A percentile compares a stretch with the other conserved stretches of the same genome.
Evolutionary conservation across 1,139 yeast species (phyloP).

Genomic region (Petasospora fabianii): DNA sequence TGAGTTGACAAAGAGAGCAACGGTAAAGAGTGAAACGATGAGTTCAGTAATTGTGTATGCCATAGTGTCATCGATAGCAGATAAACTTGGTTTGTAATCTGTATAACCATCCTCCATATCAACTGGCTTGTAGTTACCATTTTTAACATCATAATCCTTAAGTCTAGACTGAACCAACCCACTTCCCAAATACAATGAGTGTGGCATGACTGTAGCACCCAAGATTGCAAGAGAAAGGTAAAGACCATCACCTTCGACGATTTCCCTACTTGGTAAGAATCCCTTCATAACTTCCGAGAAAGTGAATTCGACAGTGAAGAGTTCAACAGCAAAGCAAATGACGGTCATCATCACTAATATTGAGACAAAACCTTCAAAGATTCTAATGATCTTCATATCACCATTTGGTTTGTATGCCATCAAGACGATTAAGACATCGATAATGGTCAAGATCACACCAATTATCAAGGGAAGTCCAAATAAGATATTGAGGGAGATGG

Average conservation of each 20-base stretch:
- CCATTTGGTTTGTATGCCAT: slow-evolving; percentile 75
- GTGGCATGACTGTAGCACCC: slow-evolving; percentile 86
- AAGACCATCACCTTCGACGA: slow-evolving; percentile 53
- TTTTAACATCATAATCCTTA: slow-evolving; percentile 56
- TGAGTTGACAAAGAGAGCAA: slow-evolving; percentile 73
- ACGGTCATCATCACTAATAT: slow-evolving; percentile 62
- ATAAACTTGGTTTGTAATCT: slow-evolving; percentile 58
- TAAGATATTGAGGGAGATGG: slow-evolving; percentile 66
- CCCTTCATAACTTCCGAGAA: slow-evolving; percentile 45
- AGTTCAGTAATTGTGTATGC: slow-evolving; percentile 64
- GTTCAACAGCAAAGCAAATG: slow-evolving; percentile 57
- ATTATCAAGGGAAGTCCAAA: slow-evolving; percentile 62
- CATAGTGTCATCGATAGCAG: slow-evolving; percentile 64
- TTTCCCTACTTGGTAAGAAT: slow-evolving; percentile 56
- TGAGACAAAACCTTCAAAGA: slow-evolving; percentile 65
- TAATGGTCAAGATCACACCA: slow-evolving; percentile 66
- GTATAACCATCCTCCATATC: slow-evolving; percentile 24
- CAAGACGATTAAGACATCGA: slow-evolving; percentile 67
- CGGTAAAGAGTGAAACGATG: slow-evolving; percentile 58
- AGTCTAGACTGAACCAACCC: slow-evolving; percentile 73
- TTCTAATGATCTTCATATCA: slow-evolving; percentile 57
- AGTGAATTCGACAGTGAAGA: slow-evolving; percentile 47
- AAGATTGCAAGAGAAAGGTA: slow-evolving; percentile 70
- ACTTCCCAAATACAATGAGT: slow-evolving; percentile 69
- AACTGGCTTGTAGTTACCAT: slow-evolving; percentile 38